Evolutionary conservation across 495 filamentous ascomycete genomes (phyloP), one percentile per base, ranked within the genome.

Genomic region (Hypoxylon perforatum): DNA sequence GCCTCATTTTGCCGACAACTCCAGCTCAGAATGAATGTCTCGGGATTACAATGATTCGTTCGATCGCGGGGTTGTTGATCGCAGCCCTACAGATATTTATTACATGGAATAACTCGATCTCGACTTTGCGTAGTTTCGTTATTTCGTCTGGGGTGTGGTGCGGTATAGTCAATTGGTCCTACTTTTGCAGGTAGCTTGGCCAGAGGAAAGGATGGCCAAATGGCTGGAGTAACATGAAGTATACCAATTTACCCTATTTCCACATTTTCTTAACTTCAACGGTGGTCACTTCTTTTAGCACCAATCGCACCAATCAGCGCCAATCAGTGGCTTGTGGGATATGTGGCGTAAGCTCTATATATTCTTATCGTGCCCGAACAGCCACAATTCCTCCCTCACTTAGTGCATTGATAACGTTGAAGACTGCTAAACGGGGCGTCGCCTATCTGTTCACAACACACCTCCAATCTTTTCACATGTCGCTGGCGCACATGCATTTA

Each of bases 1-100:
- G 84, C 79, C 90, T 90, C 93, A 95, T 96, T 69, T 78, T 92
- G 82, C 78, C 75, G 75, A 73, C 50, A 67, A 57, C 55, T 57
- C 46, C 49, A 63, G 58, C 56, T 54, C 49, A 49, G 53, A 67
- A 44, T 41, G 55, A 51, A 38, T 47, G 36, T 63, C 42, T 53
- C 52, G 51, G 56, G 52, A 57, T 22, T 68, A 28, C 47, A 56
- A 57, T 59, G 51, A 60, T 64, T 61, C 56, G 66, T 61, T 53
- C 46, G 25, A 33, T 22, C 30, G 60, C 36, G 56, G 60, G 66
- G 59, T 52, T 30, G 66, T 62, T 64, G 55, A 60, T 61, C 56
- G 54, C 21, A 46, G 45, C 61, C 25, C 25, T 57, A 58, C 67
- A 28, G 57, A 47, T n/a, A 61, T 53, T 57, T 69, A 61, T 64